A percentile compares a stretch with the other conserved stretches of the same genome.
These are phyloP conservation scores for Penicillium griseofulvum DNA, from an alignment of 2,329 filamentous ascomycete species.

Conservation along the genomic window DNA sequence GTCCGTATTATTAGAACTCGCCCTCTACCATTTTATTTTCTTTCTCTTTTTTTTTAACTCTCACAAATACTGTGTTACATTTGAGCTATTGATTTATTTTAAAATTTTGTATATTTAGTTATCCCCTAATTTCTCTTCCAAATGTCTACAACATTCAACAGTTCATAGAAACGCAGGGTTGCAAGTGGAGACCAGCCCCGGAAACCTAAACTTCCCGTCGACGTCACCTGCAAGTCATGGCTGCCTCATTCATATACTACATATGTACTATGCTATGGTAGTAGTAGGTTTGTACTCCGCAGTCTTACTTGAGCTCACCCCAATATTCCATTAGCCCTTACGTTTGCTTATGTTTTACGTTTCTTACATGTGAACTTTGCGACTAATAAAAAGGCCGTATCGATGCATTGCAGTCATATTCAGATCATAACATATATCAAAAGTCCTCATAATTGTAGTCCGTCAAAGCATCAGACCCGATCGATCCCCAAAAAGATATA, in stretches of 20 bases:
- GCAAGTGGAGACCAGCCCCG: slow-evolving; percentile 1
- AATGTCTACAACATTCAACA: background rate
- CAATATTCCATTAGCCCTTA: background rate
- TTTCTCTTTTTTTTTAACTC: background rate
- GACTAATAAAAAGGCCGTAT: background rate
- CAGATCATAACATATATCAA: slow-evolving; percentile 11
- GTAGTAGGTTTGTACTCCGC: background rate
- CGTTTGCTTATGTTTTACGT: background rate
- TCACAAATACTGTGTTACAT: too few species aligned
- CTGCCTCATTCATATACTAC: slow-evolving; percentile 11
- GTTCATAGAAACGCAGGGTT: background rate
- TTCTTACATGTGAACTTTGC: background rate
- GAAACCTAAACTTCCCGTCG: slow-evolving; percentile 11
- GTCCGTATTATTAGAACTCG: background rate
- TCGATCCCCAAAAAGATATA: slow-evolving; percentile 21
- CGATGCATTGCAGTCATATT: slow-evolving; percentile 21
- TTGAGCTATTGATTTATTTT: background rate
- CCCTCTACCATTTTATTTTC: background rate
- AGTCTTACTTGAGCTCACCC: background rate
- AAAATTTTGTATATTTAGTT: background rate
- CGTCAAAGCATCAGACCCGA: slow-evolving; percentile 12
- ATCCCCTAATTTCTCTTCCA: background rate
- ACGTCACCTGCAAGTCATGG: slow-evolving; percentile 30
- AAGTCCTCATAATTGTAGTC: slow-evolving; percentile 9
- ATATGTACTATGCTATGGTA: background rate